Evolutionary conservation across 768 basidiomycete species (phyloP).

Genomic region (Tylopilus subfusipes): DNA sequence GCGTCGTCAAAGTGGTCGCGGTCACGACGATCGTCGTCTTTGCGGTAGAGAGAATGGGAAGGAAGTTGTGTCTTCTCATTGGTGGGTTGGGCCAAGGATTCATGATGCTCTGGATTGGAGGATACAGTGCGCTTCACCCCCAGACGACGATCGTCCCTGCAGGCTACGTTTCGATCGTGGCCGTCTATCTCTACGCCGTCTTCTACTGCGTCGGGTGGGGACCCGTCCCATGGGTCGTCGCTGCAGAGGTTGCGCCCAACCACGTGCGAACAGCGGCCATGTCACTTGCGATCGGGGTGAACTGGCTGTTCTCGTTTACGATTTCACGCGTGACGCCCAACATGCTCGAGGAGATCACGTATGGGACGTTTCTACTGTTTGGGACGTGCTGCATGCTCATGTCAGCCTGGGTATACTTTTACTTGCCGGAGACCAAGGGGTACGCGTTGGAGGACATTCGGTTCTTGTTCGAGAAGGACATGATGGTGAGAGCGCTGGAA

Average conservation of each 20-base stretch:
- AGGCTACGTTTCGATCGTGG: conserved; percentile 37
- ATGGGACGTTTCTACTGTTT: conserved; percentile 34
- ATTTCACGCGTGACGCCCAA: conserved; percentile 38
- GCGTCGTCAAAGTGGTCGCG: conserved; percentile 40
- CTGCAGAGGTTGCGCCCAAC: conserved; percentile 37
- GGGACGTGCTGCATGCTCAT: conserved; percentile 33
- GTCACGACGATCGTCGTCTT: conserved; percentile 40
- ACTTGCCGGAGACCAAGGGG: conserved; percentile 41
- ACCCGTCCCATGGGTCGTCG: conserved; percentile 31
- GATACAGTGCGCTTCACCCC: conserved; percentile 33
- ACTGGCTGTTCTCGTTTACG: conserved; percentile 38
- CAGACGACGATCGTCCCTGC: conserved; percentile 27
- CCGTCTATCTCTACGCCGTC: conserved; percentile 37
- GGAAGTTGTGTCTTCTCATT: conserved; percentile 47
- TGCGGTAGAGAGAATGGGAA: conserved; percentile 47
- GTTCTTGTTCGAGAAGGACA: conserved; percentile 35
- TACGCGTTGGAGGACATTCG: conserved; percentile 39
- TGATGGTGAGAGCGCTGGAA: conserved; percentile 31
- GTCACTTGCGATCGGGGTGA: conserved; percentile 31
- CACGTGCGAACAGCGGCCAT: conserved; percentile 36
- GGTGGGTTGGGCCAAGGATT: conserved; percentile 47
- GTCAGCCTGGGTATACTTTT: conserved; percentile 35
- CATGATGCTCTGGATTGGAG: conserved; percentile 39
- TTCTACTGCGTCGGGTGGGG: conserved; percentile 36
- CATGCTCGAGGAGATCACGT: conserved; percentile 31